Percentiles rank a stretch among this genome's conserved stretches.
phyloP scores from a whole-genome alignment of 2,329 filamentous ascomycete species.

The Alternaria conjuncta region DNA sequence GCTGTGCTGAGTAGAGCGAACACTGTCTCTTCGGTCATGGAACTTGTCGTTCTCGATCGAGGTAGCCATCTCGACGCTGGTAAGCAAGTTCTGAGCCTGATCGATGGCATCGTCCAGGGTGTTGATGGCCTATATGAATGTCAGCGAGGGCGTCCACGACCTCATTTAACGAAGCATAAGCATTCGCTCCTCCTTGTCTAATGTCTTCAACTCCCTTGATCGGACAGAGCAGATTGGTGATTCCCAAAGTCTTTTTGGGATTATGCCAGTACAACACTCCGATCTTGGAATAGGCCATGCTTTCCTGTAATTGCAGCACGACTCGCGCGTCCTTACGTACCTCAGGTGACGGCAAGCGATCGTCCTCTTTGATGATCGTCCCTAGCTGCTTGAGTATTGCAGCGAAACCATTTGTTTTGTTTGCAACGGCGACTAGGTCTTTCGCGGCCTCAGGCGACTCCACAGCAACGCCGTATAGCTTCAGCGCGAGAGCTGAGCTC shows the following conservation, averaged over 20 bases:
- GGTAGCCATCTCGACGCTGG: conserved; percentile 36
- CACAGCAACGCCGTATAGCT: conserved; percentile 42
- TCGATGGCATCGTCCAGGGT: conserved; percentile 42
- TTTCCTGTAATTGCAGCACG: background rate
- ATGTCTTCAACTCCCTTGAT: background rate
- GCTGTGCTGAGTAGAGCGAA: conserved; percentile 1
- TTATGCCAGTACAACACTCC: background rate
- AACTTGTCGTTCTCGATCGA: conserved; percentile 10
- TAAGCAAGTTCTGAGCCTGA: conserved; percentile 37
- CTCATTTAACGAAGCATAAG: background rate
- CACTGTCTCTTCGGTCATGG: conserved; percentile 2
- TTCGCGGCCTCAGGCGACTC: conserved; percentile 29
- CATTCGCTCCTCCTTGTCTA: background rate
- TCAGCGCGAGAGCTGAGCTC: conserved; percentile 42
- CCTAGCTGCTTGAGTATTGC: conserved; percentile 48
- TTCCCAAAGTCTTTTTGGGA: background rate
- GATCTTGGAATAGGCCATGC: background rate
- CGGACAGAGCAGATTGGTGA: background rate
- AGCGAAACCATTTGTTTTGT: conserved; percentile 44
- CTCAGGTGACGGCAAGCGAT: conserved; percentile 44
- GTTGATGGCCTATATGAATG: conserved; percentile 37
- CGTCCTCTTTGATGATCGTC: conserved; percentile 47
- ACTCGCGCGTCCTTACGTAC: conserved; percentile 23
- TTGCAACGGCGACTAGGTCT: conserved; percentile 40
- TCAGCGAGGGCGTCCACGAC: conserved; percentile 9